Evolutionary conservation across 2,329 filamentous ascomycete species (phyloP).

Genomic region (Fonsecaea pugnacius): DNA sequence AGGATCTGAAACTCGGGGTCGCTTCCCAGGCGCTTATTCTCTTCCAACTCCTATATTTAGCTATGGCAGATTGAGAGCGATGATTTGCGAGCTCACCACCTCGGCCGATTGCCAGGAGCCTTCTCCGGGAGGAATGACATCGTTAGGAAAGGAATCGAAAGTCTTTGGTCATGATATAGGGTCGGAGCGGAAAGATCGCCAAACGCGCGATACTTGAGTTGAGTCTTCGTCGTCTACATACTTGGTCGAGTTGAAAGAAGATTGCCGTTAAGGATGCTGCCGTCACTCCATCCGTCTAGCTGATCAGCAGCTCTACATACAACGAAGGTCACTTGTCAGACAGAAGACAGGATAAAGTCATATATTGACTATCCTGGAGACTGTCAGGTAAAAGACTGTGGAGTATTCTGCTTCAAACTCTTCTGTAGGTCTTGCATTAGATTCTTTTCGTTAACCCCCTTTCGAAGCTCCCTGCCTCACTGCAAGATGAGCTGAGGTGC

Average conservation of each 20-base stretch:
- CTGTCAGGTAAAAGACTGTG: slow-evolving; percentile 16
- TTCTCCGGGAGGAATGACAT: background rate
- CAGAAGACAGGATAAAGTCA: background rate
- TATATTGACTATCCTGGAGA: slow-evolving; percentile 18
- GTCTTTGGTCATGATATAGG: background rate
- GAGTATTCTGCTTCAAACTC: slow-evolving; percentile 16
- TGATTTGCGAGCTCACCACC: slow-evolving; percentile 7
- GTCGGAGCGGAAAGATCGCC: background rate
- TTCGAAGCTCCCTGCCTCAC: background rate
- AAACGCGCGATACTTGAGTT: background rate
- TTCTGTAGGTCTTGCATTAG: background rate
- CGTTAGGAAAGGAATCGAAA: background rate
- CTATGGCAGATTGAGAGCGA: background rate
- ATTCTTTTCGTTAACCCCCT: background rate
- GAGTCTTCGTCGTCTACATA: background rate
- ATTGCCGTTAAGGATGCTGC: background rate
- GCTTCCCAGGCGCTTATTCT: slow-evolving; percentile 20
- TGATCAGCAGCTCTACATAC: too few relatives aligned
- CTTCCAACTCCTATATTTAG: slow-evolving; percentile 18
- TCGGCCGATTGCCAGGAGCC: background rate
- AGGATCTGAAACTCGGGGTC: slow-evolving; percentile 14
- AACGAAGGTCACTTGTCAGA: background rate
- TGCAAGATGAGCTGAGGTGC: slow-evolving; percentile 5
- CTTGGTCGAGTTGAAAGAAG: background rate
- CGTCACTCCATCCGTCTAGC: background rate